Evolutionary conservation across 495 filamentous ascomycete species (phyloP).

Genomic region (Trichoderma asperelloides): DNA sequence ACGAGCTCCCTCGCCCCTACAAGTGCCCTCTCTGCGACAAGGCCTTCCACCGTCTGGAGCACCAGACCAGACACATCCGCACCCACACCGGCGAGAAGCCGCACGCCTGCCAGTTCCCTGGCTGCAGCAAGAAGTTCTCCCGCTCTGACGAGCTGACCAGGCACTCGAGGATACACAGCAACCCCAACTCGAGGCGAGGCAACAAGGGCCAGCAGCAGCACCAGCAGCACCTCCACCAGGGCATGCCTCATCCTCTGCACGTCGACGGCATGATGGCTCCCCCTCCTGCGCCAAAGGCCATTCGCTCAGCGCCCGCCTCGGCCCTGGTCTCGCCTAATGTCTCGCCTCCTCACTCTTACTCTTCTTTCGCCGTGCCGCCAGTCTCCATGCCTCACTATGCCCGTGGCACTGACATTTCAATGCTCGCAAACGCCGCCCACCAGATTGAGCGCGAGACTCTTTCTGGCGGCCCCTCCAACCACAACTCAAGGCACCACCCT

Average conservation of each 20-base stretch:
- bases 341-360: conserved; percentile 87
- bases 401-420: conserved; percentile 66
- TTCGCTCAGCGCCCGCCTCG: conserved; percentile 81
- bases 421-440: conserved; percentile 85
- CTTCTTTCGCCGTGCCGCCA: conserved; percentile 61
- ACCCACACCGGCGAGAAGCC: conserved; percentile 99
- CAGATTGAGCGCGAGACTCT: conserved; percentile 71
- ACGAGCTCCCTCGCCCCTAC: conserved; percentile 88
- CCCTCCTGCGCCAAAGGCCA: conserved; percentile 52
- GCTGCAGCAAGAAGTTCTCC: conserved; percentile 96
- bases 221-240: conserved; percentile 19
- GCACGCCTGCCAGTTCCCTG: conserved; percentile 86
- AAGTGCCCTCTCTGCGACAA: conserved; percentile 98
- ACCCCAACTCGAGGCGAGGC: conserved; percentile 89
- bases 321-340: conserved; percentile 88
- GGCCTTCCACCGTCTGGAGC: conserved; percentile 96
- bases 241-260: conserved; percentile 15
- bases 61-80: conserved; percentile 94
- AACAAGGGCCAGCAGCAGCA: conserved; percentile 62
- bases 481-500: conserved; percentile 33
- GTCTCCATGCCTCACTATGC: conserved; percentile 40
- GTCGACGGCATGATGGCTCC: conserved; percentile 65
- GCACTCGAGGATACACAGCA: conserved; percentile 97
- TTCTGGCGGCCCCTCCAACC: conserved; percentile 41
- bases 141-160: conserved; percentile 94